These are phyloP conservation scores for Trifolium subterraneum DNA, from an alignment of 306 rosid genomes.

Conservation along the genomic window DNA sequence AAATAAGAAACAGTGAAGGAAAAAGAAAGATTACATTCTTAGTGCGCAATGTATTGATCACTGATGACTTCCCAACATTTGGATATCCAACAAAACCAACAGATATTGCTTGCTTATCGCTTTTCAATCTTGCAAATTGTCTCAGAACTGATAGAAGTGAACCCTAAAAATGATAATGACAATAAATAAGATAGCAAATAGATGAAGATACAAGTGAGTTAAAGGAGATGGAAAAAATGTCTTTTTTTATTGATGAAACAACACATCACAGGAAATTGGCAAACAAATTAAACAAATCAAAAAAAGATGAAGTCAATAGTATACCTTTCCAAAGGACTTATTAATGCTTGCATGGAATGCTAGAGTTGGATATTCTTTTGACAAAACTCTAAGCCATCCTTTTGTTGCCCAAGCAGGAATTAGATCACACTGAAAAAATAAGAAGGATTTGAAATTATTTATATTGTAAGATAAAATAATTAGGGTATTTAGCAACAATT, in stretches of 20 bases:
- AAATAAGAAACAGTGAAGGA: conserved; percentile 32
- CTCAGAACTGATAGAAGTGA: conserved; percentile 93
- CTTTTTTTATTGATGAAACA: neutral
- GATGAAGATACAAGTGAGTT: neutral
- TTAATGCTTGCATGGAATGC: conserved; percentile 96
- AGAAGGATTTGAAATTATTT: conserved; percentile 3
- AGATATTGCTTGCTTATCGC: conserved; percentile 96
- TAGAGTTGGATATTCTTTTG: conserved; percentile 84
- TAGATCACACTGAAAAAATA: conserved; percentile 69
- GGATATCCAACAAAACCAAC: conserved; percentile 98
- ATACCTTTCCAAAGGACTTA: conserved; percentile 96
- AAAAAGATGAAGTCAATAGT: conserved; percentile 4
- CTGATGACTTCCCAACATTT: conserved; percentile 96
- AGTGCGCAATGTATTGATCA: conserved; percentile 84
- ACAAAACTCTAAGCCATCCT: conserved; percentile 90
- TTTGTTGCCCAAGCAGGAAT: conserved; percentile 96
- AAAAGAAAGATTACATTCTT: conserved; percentile 67
- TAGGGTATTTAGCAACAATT: neutral
- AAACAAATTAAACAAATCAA: conserved; percentile 19
- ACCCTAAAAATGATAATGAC: conserved; percentile 56
- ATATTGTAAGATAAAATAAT: neutral
- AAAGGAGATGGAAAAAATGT: conserved; percentile 8
- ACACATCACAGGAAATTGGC: conserved; percentile 3
- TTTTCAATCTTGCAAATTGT: conserved; percentile 85
- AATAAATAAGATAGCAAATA: conserved; percentile 15